Evolutionary conservation across 78 protist species (phyloP).

Genomic region (slime mould (Dictyostelium discoideum)): DNA sequence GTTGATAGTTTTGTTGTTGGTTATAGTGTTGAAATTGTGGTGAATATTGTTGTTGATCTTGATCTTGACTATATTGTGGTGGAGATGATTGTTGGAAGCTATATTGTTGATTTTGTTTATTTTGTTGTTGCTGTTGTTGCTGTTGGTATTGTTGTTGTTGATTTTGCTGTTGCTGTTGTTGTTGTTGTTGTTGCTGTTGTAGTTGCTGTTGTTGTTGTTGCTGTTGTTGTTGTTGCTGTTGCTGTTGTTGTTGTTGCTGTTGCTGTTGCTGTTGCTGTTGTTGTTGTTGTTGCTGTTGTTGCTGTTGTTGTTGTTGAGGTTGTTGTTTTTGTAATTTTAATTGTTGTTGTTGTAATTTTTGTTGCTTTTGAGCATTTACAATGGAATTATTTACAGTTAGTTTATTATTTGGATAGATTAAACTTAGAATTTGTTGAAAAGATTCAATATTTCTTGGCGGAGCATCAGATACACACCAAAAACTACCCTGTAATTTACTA

Average conservation of each 20-base stretch:
- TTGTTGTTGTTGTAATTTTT: conserved; percentile 1
- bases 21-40: not conserved
- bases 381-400: not conserved
- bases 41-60: not conserved
- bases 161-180: not conserved
- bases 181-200: not conserved
- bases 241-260: conserved; percentile 1
- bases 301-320: not conserved
- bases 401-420: conserved; percentile 49
- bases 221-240: not conserved
- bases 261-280: conserved; percentile 1
- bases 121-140: not conserved
- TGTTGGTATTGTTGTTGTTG: not conserved
- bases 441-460: conserved; percentile 61
- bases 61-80: not conserved
- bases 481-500: conserved; percentile 28
- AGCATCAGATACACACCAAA: conserved; percentile 77
- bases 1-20: not conserved
- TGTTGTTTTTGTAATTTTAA: conserved; percentile 5
- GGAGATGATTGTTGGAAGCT: not conserved
- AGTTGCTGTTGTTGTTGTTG: not conserved
- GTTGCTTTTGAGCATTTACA: not conserved
- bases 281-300: conserved; percentile 20
- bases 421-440: conserved; percentile 67
- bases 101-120: not conserved